These are phyloP conservation scores for Fusarium sp. DNA, from an alignment of 2,329 filamentous ascomycete species.

Conservation along the genomic window DNA sequence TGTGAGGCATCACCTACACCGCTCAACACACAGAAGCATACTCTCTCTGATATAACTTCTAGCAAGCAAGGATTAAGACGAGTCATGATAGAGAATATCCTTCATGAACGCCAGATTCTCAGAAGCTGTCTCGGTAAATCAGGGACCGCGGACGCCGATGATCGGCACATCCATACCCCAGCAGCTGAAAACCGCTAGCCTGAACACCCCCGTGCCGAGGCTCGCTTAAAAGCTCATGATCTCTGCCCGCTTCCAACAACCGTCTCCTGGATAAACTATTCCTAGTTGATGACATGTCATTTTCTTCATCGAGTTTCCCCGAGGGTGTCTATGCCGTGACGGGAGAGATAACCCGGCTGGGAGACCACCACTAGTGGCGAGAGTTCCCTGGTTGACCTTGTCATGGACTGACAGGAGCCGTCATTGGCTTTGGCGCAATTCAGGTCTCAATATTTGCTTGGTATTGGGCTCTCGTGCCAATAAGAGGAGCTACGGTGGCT, in stretches of 20 bases:
- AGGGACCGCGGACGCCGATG: not conserved
- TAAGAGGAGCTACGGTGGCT: not conserved
- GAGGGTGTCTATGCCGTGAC: not conserved
- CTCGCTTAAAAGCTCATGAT: conserved; percentile 10
- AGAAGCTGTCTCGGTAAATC: not conserved
- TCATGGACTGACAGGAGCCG: conserved; percentile 26
- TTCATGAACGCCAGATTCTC: not conserved
- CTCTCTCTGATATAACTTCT: not conserved
- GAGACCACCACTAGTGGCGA: not conserved
- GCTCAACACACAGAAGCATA: not conserved
- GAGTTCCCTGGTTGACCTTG: not conserved
- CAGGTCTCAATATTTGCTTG: not conserved
- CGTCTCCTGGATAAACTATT: not conserved
- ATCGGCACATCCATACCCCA: not conserved
- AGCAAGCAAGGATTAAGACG: not conserved
- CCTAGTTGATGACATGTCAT: not conserved
- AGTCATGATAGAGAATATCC: not conserved
- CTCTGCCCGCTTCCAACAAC: not conserved
- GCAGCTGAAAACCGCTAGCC: not conserved
- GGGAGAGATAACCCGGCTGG: not conserved
- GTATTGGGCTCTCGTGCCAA: conserved; percentile 8
- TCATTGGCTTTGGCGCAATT: conserved; percentile 16
- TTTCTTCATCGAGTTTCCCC: not conserved
- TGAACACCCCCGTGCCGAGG: conserved; percentile 22
- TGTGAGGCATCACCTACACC: not conserved